phyloP scores from a whole-genome alignment of 73 alveolate species.

The Paramecium primaurelia region DNA sequence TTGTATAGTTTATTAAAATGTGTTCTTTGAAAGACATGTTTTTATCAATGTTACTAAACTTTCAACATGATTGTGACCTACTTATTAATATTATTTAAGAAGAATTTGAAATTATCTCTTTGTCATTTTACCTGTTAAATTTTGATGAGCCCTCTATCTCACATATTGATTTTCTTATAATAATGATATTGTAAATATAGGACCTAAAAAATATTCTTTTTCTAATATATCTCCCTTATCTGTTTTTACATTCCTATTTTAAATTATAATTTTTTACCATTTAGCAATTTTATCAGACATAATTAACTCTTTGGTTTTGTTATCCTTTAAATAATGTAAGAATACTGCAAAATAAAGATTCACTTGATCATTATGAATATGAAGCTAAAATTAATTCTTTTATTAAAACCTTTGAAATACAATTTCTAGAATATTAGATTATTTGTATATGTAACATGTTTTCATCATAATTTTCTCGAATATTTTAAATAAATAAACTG shows the following conservation, averaged over 20 bases:
- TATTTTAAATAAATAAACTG: neutral
- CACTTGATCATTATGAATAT: neutral
- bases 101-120: neutral
- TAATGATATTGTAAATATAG: neutral
- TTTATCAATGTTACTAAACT: neutral
- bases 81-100: neutral
- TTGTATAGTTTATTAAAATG: neutral
- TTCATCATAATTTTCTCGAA: neutral
- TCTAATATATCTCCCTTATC: neutral
- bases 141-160: neutral
- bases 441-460: neutral
- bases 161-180: constrained; percentile 4
- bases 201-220: neutral
- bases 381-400: neutral
- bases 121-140: neutral
- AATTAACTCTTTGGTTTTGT: neutral
- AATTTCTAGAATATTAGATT: neutral
- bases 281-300: neutral
- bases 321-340: neutral
- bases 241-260: neutral
- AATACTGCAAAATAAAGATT: neutral
- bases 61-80: neutral
- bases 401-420: neutral
- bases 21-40: neutral
- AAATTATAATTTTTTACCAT: neutral